Base-by-base conservation (phyloP, 2,329 filamentous ascomycete genomes). In the Ophiosphaerella narmari region DNA sequence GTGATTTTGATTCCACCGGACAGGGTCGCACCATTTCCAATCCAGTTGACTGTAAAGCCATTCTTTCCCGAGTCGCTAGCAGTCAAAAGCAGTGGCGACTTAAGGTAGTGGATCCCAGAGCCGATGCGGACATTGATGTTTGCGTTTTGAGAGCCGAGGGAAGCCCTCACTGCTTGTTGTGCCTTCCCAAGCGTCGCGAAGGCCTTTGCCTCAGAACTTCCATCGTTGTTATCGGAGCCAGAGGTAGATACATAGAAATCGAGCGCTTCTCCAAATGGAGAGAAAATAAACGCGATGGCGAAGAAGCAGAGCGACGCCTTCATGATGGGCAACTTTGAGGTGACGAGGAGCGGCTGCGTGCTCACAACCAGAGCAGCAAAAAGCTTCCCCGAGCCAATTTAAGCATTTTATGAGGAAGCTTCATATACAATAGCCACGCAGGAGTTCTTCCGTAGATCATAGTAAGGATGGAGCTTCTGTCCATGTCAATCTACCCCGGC, bases 241-340 rank as follows among this genome's bases (percentile, higher is more conserved):
- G 71, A 43, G 70, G 74, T 70, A 76, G 68, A 58, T 63, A 77
- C 45, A 71, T 79, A 53, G 75, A 73, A 38, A 59, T 56, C 29
- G 66, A 70, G 4, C 52, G 39, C 3, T 39, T 43, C 37, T 48
- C 48, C 35, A 51, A 57, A 35, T 34, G 69, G 35, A 18, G 16
- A 12, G 70, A 67, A 49, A 67, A 68, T 21, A 70, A 70, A 41
- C 50, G 62, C 32, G 23, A 43, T 11, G 8, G 41, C 41, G 32
- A 43, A 13, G 9, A 43, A 36, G 7, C 4, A 18, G n/a, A 26
- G 21, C 9, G 35, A 11, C 7, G 41, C 9, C 18, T 29, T 43
- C 41, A 43, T 43, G 18, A 11, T 35, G 41, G 8, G 23, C 14
- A 18, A 16, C 9, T 23, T 16, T 12, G 7, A 3, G 3, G 3